Percentiles rank a stretch among this genome's conserved stretches.
Evolutionary conservation across 1,139 yeast species (phyloP).

Genomic region (Candida gigantensis): DNA sequence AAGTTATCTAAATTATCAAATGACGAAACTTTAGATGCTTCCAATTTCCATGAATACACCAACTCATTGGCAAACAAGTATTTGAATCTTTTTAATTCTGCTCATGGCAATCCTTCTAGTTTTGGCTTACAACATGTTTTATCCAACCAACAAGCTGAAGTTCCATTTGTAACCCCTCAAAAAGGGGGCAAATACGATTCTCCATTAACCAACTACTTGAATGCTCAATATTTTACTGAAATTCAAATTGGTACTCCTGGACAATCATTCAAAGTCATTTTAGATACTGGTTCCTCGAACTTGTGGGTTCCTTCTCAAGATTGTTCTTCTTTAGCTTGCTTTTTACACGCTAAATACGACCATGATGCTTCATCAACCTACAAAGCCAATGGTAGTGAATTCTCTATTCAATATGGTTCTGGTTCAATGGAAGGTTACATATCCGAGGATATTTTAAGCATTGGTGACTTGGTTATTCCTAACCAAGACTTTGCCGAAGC

Average conservation of each 20-base stretch:
- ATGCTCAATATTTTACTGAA: constrained; percentile 94
- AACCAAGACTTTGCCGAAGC: constrained; percentile 96
- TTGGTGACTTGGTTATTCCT: constrained; percentile 84
- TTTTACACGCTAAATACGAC: constrained; percentile 86
- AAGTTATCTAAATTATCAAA: constrained; percentile 64
- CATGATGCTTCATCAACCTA: constrained; percentile 77
- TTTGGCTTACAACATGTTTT: constrained; percentile 18
- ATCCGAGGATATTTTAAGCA: constrained; percentile 74
- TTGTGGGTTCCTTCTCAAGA: constrained; percentile 93
- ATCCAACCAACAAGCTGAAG: constrained; percentile 29
- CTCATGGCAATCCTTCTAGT: constrained; percentile 26
- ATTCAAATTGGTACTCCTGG: constrained; percentile 90
- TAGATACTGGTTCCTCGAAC: constrained; percentile 96
- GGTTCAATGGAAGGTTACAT: constrained; percentile 91
- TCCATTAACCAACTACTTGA: constrained; percentile 88
- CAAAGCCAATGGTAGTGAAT: constrained; percentile 81
- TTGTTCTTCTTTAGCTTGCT: constrained; percentile 93
- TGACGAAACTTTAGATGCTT: constrained; percentile 62
- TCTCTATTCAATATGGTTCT: constrained; percentile 86
- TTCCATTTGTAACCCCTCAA: constrained; percentile 43
- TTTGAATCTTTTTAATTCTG: constrained; percentile 52
- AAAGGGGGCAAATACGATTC: constrained; percentile 53
- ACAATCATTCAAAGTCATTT: constrained; percentile 83
- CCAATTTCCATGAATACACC: constrained; percentile 63
- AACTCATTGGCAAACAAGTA: constrained; percentile 75